Evolutionary conservation across 1,284 basidiomycete species (phyloP).

Genomic region (Irpex sp.): DNA sequence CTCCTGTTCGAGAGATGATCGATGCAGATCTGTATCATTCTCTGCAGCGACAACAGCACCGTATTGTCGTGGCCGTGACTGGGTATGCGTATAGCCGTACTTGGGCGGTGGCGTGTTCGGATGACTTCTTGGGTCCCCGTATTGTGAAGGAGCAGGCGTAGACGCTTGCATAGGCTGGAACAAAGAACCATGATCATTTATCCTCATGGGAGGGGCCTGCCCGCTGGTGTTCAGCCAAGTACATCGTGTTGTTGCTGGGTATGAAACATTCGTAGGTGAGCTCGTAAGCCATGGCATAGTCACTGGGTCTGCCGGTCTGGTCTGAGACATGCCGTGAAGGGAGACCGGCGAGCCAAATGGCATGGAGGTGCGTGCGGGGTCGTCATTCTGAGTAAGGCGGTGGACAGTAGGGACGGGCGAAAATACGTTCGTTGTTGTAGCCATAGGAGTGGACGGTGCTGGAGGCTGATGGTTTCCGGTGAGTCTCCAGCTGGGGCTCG

Average conservation of each 20-base stretch:
- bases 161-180: constrained; percentile 2
- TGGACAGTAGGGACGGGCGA: constrained; percentile 1
- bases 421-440: not conserved
- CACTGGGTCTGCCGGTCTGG: not conserved
- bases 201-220: not conserved
- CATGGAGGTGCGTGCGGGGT: not conserved
- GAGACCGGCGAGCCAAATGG: not conserved
- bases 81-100: not conserved
- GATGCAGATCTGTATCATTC: not conserved
- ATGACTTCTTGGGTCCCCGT: not conserved
- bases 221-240: not conserved
- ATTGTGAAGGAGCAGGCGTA: not conserved
- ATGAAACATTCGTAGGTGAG: not conserved
- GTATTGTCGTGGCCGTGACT: not conserved
- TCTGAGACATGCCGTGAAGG: not conserved
- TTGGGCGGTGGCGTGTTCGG: not conserved
- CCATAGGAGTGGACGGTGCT: not conserved
- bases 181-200: not conserved
- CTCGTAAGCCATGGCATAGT: not conserved
- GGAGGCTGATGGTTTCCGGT: too few species aligned
- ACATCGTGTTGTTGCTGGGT: not conserved
- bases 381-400: not conserved
- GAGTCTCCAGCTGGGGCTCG: not conserved
- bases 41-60: not conserved
- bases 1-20: not conserved